A percentile compares a stretch with the other conserved stretches of the same genome.
These are phyloP conservation scores for Cymodocea nodosa DNA, from an alignment of 116 monocot genomes.

Conservation along the genomic window DNA sequence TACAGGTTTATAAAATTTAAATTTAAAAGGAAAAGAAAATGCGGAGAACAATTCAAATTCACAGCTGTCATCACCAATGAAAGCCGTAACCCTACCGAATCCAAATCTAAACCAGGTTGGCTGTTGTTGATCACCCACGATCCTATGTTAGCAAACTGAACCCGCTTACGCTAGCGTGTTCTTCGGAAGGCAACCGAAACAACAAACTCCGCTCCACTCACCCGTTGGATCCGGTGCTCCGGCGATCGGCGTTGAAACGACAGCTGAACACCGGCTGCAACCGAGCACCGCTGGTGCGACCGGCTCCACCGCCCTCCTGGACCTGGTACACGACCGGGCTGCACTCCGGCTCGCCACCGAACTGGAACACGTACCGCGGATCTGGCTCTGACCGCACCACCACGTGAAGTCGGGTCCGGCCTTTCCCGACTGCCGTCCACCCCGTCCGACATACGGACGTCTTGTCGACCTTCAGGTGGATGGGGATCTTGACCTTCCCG, in stretches of 20 bases:
- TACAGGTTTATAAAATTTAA: too few species aligned
- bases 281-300: constrained; percentile 4
- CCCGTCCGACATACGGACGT: constrained; percentile 19
- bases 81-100: too few species aligned
- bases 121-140: too few species aligned
- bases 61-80: too few species aligned
- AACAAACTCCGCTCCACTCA: not conserved
- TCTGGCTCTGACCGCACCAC: constrained; percentile 73
- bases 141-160: too few species aligned
- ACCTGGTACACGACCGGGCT: constrained; percentile 78
- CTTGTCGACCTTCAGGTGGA: constrained; percentile 14
- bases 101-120: too few species aligned
- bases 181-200: too few species aligned
- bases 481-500: constrained; percentile 19
- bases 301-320: constrained; percentile 2
- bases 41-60: too few species aligned
- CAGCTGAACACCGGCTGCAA: constrained; percentile 71
- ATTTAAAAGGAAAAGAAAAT: too few species aligned
- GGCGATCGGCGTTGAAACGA: constrained; percentile 41
- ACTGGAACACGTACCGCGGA: constrained; percentile 72
- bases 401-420: constrained; percentile 26
- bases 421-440: constrained; percentile 24
- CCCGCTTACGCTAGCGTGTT: too few species aligned
- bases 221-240: constrained; percentile 31
- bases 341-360: constrained; percentile 89